Base-by-base conservation (phyloP, 108 stramenopile species). In the Nannochloropsis gaditana region DNA sequence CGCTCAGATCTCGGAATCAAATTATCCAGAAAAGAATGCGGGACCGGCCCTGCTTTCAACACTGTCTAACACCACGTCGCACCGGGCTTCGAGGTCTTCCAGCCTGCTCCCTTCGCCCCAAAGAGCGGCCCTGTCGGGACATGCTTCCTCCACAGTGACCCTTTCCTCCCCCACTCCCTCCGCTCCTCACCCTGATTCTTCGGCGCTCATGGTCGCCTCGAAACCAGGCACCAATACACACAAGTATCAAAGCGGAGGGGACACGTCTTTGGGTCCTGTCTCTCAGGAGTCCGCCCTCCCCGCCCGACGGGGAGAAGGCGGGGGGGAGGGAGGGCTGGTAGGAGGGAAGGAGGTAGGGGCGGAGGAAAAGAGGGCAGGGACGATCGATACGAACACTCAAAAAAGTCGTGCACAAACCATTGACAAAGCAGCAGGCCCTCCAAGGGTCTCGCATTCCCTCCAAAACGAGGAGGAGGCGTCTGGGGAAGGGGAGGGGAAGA, bases 401-500 rank as follows among this genome's bases (percentile, higher is more conserved):
- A n/a, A n/a, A n/a, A n/a, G n/a, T n/a, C n/a, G n/a, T n/a, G n/a
- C n/a, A n/a, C n/a, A n/a, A n/a, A n/a, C n/a, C n/a, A n/a, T n/a
- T n/a, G n/a, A n/a, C n/a, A n/a, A n/a, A n/a, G n/a, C n/a, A n/a
- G n/a, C n/a, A n/a, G n/a, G n/a, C 47, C 47, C 47, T 50, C 47
- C 47, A 9, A 11, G 10, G 10, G 10, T 50, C 47, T 11, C 47
- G 9, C 47, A 9, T 11, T 50, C 47, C 47, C 47, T 50, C 47
- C 47, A 50, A 11, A 50, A 11, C 10, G 47, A 9, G 47, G 10
- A 11, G 10, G 47, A 50, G 47, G n/a, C n/a, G n/a, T n/a, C 11
- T 92, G 91, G 84, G 86, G 93, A 59, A 89, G 91, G 17, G 41
- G 85, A 88, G 80, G 47, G 9, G 47, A 50, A 11, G 9, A 19